These are phyloP conservation scores for Epichloe festucae DNA, from an alignment of 2,329 filamentous ascomycete species.

Conservation along the genomic window DNA sequence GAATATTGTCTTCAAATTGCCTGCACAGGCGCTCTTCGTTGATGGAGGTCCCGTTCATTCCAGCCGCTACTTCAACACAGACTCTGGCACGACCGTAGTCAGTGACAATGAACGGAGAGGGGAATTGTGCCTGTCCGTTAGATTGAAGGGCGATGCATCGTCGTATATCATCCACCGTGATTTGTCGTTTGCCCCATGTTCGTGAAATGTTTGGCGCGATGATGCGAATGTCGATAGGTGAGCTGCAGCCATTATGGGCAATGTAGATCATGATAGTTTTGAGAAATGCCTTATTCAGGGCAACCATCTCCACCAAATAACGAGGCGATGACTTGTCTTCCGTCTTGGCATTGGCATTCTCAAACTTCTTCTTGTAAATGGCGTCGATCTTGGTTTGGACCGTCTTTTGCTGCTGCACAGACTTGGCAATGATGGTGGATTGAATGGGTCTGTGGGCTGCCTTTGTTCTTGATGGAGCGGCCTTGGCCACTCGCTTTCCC, in stretches of 20 bases:
- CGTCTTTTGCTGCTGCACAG: slow-evolving; percentile 15
- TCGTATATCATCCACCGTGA: slow-evolving; percentile 52
- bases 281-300: slow-evolving; percentile 53
- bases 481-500: slow-evolving; percentile 20
- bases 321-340: slow-evolving; percentile 26
- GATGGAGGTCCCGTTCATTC: slow-evolving; percentile 24
- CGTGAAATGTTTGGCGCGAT: slow-evolving; percentile 51
- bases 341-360: slow-evolving; percentile 18
- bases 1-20: slow-evolving; percentile 41
- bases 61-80: slow-evolving; percentile 43
- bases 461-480: slow-evolving; percentile 16
- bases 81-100: slow-evolving; percentile 42
- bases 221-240: slow-evolving; percentile 49
- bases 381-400: slow-evolving; percentile 27
- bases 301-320: slow-evolving; percentile 46
- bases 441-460: slow-evolving; percentile 18
- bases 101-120: slow-evolving; percentile 30
- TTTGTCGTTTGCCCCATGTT: slow-evolving; percentile 59
- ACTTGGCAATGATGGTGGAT: slow-evolving; percentile 19
- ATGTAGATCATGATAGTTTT: slow-evolving; percentile 56
- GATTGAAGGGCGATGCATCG: slow-evolving; percentile 51
- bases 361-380: slow-evolving; percentile 9
- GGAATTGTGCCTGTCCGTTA: slow-evolving; percentile 15
- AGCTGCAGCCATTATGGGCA: slow-evolving; percentile 51
- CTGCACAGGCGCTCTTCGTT: slow-evolving; percentile 39